Conservation (phyloP, 352 stramenopile genomes). For the Hyaloperonospora arabidopsidis region DNA sequence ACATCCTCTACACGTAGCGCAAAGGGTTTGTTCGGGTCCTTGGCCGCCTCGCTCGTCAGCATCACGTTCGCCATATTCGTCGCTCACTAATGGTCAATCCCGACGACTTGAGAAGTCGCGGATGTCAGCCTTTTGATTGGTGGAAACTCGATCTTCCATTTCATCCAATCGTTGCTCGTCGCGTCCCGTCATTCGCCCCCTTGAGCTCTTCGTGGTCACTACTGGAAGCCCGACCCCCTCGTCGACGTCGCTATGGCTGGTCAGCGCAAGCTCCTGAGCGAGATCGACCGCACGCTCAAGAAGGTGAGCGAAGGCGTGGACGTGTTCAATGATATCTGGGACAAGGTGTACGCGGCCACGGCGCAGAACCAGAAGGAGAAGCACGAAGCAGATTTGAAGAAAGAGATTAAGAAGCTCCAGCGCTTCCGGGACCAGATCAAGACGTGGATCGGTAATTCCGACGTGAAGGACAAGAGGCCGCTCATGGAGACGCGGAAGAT, state of each 20-base stretch:
- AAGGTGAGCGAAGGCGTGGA: conserved; percentile 98
- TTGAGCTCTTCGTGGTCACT: conserved; percentile 1
- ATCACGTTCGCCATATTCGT: conserved; percentile 76
- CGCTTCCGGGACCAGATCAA: conserved; percentile 98
- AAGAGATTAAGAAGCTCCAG: conserved; percentile 99
- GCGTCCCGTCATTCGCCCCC: background rate
- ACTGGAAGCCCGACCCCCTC: background rate
- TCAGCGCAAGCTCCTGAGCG: conserved; percentile 84
- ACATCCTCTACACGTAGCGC: conserved; percentile 79
- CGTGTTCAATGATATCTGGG: conserved; percentile 98
- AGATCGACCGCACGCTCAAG: conserved; percentile 99
- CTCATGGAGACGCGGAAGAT: conserved; percentile 83
- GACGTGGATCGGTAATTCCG: conserved; percentile 94
- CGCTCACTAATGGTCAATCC: conserved; percentile 4
- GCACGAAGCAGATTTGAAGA: conserved; percentile 98
- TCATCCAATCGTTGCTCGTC: conserved; percentile 12
- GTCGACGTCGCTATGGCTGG: conserved; percentile 48
- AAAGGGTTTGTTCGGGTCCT: conserved; percentile 86
- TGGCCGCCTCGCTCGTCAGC: conserved; percentile 81
- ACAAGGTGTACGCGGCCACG: conserved; percentile 95
- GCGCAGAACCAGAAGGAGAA: conserved; percentile 99
- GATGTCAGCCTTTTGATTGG: conserved; percentile 6
- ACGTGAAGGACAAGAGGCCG: conserved; percentile 97
- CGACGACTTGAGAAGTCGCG: background rate
- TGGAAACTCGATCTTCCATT: background rate